Percentiles rank a stretch among this genome's conserved stretches.
phyloP scores from a whole-genome alignment of 768 basidiomycete species.

The Psilocybe cubensis region DNA sequence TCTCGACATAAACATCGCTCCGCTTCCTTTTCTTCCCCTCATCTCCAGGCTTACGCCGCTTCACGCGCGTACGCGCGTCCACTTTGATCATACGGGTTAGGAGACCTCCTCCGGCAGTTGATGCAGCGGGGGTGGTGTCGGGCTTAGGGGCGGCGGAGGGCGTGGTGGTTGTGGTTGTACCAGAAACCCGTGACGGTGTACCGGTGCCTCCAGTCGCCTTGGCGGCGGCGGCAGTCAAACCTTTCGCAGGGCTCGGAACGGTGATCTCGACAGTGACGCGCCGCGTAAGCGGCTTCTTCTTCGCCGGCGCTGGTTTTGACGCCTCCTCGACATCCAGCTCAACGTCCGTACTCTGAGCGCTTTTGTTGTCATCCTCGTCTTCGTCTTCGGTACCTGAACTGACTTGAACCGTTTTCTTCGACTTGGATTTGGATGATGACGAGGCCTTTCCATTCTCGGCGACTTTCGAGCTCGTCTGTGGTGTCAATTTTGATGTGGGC shows the following conservation, averaged over 20 bases:
- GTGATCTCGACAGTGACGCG: neutral
- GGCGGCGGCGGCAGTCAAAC: neutral
- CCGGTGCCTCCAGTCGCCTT: neutral
- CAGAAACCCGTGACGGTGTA: too few species aligned
- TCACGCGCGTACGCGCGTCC: constrained; percentile 30
- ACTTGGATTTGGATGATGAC: neutral
- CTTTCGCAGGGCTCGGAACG: neutral
- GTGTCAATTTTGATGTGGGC: neutral
- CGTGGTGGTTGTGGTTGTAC: too few species aligned
- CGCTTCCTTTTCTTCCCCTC: constrained; percentile 17
- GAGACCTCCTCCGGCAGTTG: constrained; percentile 8
- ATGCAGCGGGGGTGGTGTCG: neutral
- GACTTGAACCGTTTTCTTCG: neutral
- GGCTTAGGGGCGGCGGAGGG: constrained; percentile 1
- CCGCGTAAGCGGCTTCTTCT: neutral
- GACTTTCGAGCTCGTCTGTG: neutral
- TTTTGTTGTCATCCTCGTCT: neutral
- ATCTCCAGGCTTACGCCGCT: constrained; percentile 8
- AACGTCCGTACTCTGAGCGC: neutral
- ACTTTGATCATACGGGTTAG: constrained; percentile 21
- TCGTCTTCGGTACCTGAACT: neutral
- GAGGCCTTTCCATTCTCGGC: neutral
- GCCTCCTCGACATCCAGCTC: neutral
- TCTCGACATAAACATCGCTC: constrained; percentile 9
- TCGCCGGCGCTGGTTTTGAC: neutral